Percentiles rank a stretch among this genome's conserved stretches.
Evolutionary conservation across 2,329 filamentous ascomycete genomes (phyloP).

Genomic region (Rutstroemia sydowiana): DNA sequence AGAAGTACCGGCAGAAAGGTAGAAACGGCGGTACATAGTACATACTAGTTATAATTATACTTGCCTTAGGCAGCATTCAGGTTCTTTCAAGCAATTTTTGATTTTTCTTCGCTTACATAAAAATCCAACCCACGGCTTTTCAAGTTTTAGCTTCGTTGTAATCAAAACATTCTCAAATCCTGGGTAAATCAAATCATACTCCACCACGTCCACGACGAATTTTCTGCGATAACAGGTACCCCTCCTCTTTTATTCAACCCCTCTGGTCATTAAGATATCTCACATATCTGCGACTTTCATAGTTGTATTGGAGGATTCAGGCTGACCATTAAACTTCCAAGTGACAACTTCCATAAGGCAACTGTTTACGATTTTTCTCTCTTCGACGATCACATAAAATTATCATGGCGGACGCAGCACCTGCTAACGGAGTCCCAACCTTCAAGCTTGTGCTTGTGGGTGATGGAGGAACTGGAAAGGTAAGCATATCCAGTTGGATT

Average conservation of each 20-base stretch:
- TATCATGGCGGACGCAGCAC: conserved; percentile 58
- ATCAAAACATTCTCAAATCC: conserved; percentile 28
- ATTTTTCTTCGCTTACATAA: conserved; percentile 16
- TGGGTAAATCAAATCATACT: conserved; percentile 25
- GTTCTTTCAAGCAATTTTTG: too few species aligned
- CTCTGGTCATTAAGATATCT: not conserved
- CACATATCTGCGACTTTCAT: not conserved
- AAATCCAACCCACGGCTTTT: conserved; percentile 11
- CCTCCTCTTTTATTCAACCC: conserved; percentile 8
- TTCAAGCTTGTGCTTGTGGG: conserved; percentile 99
- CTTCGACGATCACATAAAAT: conserved; percentile 18
- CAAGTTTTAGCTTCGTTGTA: conserved; percentile 15
- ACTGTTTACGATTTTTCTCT: conserved; percentile 24
- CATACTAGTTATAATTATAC: too few species aligned
- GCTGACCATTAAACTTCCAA: conserved; percentile 2
- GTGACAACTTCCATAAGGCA: conserved; percentile 7
- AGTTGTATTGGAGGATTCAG: not conserved
- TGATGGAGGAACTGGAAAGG: conserved; percentile 99
- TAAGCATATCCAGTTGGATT: conserved; percentile 37
- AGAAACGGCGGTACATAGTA: too few species aligned
- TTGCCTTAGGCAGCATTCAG: too few species aligned
- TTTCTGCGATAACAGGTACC: conserved; percentile 23
- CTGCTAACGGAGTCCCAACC: conserved; percentile 54
- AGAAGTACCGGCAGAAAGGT: too few species aligned
- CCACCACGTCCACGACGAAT: conserved; percentile 28